Percentiles rank a stretch among this genome's conserved stretches.
Conservation (phyloP, 192 early-diverging fungal species). For the Backusella tuberculispora region DNA sequence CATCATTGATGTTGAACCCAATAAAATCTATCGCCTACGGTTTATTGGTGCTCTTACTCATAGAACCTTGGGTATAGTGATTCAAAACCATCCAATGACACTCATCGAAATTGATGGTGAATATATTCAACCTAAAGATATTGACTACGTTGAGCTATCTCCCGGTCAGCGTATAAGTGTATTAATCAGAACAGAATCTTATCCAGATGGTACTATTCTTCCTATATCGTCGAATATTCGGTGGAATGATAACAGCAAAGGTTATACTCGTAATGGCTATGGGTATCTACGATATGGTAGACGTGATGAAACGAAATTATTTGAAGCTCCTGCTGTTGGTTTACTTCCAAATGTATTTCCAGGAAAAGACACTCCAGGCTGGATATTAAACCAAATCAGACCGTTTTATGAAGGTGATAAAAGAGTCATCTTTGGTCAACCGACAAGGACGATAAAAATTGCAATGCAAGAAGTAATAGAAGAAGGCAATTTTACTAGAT, state of each 20-base stretch:
- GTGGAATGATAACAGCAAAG: neutral
- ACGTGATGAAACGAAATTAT: neutral
- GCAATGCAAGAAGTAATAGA: neutral
- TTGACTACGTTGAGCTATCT: constrained; percentile 42
- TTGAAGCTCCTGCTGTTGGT: neutral
- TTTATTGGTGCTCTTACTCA: constrained; percentile 46
- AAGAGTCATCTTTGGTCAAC: neutral
- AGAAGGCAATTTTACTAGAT: neutral
- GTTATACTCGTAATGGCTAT: neutral
- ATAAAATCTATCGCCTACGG: constrained; percentile 39
- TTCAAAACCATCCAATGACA: constrained; percentile 47
- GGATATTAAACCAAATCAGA: neutral
- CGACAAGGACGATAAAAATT: neutral
- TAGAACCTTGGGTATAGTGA: constrained; percentile 42
- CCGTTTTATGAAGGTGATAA: neutral
- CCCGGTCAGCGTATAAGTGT: constrained; percentile 53
- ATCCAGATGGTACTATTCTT: neutral
- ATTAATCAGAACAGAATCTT: constrained; percentile 37
- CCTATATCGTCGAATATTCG: neutral
- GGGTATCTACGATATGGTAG: constrained; percentile 3
- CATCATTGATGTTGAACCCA: constrained; percentile 27
- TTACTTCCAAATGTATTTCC: constrained; percentile 1
- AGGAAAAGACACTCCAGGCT: neutral
- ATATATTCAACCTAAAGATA: constrained; percentile 41
- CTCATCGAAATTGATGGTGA: constrained; percentile 57